Evolutionary conservation across 2,329 filamentous ascomycete genomes (phyloP), one percentile per base, ranked within the genome.

Genomic region (Aspergillus awamori): DNA sequence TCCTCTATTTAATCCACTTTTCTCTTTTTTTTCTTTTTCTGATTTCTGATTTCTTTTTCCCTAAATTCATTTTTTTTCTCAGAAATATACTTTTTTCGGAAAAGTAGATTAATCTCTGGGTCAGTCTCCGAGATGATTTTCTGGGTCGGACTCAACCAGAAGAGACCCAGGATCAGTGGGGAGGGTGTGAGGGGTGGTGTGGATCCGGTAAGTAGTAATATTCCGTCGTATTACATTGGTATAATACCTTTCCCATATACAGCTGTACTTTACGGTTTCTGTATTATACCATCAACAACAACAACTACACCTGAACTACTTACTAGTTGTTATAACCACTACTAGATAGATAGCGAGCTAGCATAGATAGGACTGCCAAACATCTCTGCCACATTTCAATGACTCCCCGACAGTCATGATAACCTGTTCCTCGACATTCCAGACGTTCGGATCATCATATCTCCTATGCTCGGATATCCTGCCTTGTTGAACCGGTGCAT

Each of bases 71-170:
- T 17, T 51, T 61, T 58, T 48, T 53, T 47, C 33, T 54, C 13
- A 20, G 53, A 66, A 61, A 22, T 26, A 39, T 36, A 36, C 33
- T 36, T 36, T 36, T 36, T 5, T 20, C 20, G 33, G 33, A 36
- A 36, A 36, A 36, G 33, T 36, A 49, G 15, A 36, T 54, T 36
- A 51, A 51, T 51, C 22, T 53, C 30, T 59, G 49, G 39, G 53
- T 54, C 38, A 33, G 48, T 53, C 53, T 52, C 57, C 41, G 56
- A 53, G 43, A 45, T 66, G 63, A 71, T 70, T 70, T 64, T 65
- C 62, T 69, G 65, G 67, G 59, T 63, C 58, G 52, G 53, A 58
- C 55, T 59, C 52, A 43, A 63, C 64, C 57, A 47, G 51, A 55
- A 36, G 53, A 58, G 63, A 52, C 64, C 61, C 53, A 63, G 55